Base-by-base conservation (phyloP, 2,329 filamentous ascomycete genomes). In the Neobulgaria alba region DNA sequence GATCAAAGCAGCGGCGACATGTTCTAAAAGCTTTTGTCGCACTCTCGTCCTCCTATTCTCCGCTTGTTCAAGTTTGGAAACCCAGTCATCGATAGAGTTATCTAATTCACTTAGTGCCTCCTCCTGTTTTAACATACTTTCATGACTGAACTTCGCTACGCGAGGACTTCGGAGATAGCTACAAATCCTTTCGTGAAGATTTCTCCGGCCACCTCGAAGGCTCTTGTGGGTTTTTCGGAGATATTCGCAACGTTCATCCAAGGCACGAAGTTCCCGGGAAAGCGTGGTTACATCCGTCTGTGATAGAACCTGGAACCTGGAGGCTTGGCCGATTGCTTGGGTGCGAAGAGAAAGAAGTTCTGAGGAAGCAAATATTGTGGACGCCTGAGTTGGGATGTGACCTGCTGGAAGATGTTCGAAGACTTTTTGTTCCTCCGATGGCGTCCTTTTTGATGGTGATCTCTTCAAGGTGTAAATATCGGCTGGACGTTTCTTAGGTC, bases 191-290 rank as follows among this genome's bases (percentile, higher is more conserved):
- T 74, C 73, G 56, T 89, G 85, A 3, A 89, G 72, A 57, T 84
- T 86, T 50, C 83, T 81, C 19, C 85, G 79, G 1, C 82, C 83
- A n/a, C 78, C 72, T 10, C 83, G 75, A 12, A 90, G 72, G 4
- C 82, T 85, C 38, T 75, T 80, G 62, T 87, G 85, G 0, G 83
- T 89, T 46, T 77, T 81, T 34, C 83, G 78, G 36, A 89, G 75
- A 55, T 88, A 88, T 50, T 87, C 82, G 41, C 80, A 84, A 41
- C 83, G 76, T 57, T 86, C 81, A 53, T 89, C 84, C n/a, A 89
- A 68, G 43, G 73, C 76, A 36, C 79, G 76, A 39, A 88, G 77
- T 64, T 89, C 85, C 61, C 73, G 75, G 12, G 82, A 84, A 4
- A 87, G 67, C 14, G 66, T 64, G 37, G 82, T 77, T 10, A 83